Evolutionary conservation across 306 rosid species (phyloP).

Genomic region (Nissolia schottii): DNA sequence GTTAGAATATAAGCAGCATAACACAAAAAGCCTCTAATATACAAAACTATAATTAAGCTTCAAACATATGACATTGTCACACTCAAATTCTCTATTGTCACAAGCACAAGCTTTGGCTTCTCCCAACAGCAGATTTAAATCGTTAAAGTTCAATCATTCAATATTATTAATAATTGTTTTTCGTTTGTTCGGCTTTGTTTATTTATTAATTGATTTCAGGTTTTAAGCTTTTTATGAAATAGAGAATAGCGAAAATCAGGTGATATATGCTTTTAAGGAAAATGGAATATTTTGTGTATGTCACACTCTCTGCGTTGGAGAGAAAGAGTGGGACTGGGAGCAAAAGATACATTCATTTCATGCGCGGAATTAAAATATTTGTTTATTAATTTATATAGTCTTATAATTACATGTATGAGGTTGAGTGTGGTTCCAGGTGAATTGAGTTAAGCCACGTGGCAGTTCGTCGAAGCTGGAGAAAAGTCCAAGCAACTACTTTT

Average conservation of each 20-base stretch:
- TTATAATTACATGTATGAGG: neutral
- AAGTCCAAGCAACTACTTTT: conserved; percentile 47
- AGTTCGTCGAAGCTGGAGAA: conserved; percentile 34
- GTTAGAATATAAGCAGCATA: conserved; percentile 8
- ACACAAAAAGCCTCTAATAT: neutral
- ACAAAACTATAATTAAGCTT: neutral
- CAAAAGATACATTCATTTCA: conserved; percentile 15
- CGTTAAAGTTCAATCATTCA: conserved; percentile 34
- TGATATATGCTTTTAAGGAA: conserved; percentile 60
- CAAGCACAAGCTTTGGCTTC: conserved; percentile 45
- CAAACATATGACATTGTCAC: conserved; percentile 8
- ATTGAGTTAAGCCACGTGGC: conserved; percentile 42
- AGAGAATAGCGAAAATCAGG: conserved; percentile 23
- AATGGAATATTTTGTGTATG: conserved; percentile 39
- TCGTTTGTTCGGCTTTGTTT: conserved; percentile 19
- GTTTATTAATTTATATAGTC: neutral
- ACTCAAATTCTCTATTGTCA: conserved; percentile 10
- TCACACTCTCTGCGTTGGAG: neutral
- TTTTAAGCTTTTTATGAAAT: conserved; percentile 42
- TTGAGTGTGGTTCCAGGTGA: conserved; percentile 17
- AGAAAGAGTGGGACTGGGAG: neutral
- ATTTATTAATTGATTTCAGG: conserved; percentile 20
- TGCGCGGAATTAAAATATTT: conserved; percentile 33
- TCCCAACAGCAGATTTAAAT: conserved; percentile 41
- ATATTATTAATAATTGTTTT: conserved; percentile 27